phyloP scores from a whole-genome alignment of 495 filamentous ascomycete genomes.

The Daldinia vernicosa region DNA sequence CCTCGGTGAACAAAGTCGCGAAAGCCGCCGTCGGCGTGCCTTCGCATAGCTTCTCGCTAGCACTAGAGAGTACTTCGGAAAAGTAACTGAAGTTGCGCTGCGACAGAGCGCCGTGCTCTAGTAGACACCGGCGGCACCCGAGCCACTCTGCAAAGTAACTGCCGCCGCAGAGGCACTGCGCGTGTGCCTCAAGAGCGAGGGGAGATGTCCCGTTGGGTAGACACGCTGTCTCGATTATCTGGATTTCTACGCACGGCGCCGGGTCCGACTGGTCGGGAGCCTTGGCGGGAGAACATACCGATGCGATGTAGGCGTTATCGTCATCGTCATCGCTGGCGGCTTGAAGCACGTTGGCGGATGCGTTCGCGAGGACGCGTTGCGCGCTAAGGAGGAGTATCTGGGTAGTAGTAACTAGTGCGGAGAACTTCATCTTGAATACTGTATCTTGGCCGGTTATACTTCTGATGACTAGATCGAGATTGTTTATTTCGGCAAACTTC shows the following conservation, averaged over 20 bases:
- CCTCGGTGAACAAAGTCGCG: conserved; percentile 40
- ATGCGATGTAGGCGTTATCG: conserved; percentile 9
- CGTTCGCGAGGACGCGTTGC: not conserved
- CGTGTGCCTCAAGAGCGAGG: conserved; percentile 48
- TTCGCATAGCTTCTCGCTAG: conserved; percentile 44
- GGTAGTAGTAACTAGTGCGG: not conserved
- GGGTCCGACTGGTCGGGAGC: not conserved
- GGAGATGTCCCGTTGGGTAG: conserved; percentile 42
- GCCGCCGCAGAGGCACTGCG: conserved; percentile 54
- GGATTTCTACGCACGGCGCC: conserved; percentile 44
- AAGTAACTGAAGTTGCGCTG: conserved; percentile 43
- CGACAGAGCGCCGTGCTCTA: conserved; percentile 48
- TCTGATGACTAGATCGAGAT: not conserved
- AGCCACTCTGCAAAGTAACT: conserved; percentile 52
- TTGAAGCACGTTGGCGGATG: not conserved
- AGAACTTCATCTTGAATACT: conserved; percentile 11
- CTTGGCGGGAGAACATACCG: not conserved
- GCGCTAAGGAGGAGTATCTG: conserved; percentile 9
- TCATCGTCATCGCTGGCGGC: not conserved
- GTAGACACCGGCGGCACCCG: conserved; percentile 50
- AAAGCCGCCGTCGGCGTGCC: conserved; percentile 45
- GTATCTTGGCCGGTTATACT: not conserved
- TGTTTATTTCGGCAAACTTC: not conserved
- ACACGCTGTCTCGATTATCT: conserved; percentile 45
- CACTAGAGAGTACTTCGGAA: conserved; percentile 40